Percentiles rank a stretch among this genome's conserved stretches.
phyloP scores from a whole-genome alignment of 1,284 basidiomycete genomes.

The Austroboletus niveus region DNA sequence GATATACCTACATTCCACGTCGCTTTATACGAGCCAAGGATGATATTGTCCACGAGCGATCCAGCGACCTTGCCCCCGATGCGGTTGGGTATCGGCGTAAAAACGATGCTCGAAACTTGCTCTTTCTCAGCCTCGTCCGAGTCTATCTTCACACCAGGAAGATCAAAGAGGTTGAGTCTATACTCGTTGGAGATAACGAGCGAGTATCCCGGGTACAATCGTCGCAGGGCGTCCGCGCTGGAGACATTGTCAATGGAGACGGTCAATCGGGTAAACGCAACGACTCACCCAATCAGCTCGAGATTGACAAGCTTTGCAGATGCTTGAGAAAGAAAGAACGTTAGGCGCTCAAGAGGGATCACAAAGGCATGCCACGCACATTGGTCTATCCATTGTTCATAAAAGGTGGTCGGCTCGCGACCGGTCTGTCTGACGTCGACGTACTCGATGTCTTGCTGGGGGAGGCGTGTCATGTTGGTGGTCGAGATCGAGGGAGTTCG shows the following conservation, averaged over 20 bases:
- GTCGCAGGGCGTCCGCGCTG: slow-evolving; percentile 53
- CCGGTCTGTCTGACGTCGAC: slow-evolving; percentile 18
- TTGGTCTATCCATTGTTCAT: slow-evolving; percentile 52
- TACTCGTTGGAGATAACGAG: slow-evolving; percentile 52
- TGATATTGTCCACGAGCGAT: slow-evolving; percentile 47
- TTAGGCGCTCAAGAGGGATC: slow-evolving; percentile 2
- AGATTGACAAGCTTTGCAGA: slow-evolving; percentile 49
- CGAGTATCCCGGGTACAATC: slow-evolving; percentile 60
- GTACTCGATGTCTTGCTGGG: slow-evolving; percentile 25
- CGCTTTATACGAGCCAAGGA: slow-evolving; percentile 54
- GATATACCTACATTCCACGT: slow-evolving; percentile 54
- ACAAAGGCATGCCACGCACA: slow-evolving; percentile 35
- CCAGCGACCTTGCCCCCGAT: slow-evolving; percentile 45
- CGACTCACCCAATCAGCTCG: slow-evolving; percentile 44
- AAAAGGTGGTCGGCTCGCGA: slow-evolving; percentile 37
- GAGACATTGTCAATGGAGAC: slow-evolving; percentile 1
- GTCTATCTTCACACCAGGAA: slow-evolving; percentile 46
- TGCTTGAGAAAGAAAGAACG: slow-evolving; percentile 32
- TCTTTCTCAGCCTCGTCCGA: slow-evolving; percentile 31
- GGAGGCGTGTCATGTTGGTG: slow-evolving; percentile 10
- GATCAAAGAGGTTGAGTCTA: slow-evolving; percentile 46
- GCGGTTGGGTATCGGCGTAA: slow-evolving; percentile 47
- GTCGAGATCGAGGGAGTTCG: neutral
- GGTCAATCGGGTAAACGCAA: neutral
- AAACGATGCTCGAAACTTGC: slow-evolving; percentile 48